These are phyloP conservation scores for Penicillium fuscoglaucum DNA, from an alignment of 2,329 filamentous ascomycete species.

Conservation along the genomic window DNA sequence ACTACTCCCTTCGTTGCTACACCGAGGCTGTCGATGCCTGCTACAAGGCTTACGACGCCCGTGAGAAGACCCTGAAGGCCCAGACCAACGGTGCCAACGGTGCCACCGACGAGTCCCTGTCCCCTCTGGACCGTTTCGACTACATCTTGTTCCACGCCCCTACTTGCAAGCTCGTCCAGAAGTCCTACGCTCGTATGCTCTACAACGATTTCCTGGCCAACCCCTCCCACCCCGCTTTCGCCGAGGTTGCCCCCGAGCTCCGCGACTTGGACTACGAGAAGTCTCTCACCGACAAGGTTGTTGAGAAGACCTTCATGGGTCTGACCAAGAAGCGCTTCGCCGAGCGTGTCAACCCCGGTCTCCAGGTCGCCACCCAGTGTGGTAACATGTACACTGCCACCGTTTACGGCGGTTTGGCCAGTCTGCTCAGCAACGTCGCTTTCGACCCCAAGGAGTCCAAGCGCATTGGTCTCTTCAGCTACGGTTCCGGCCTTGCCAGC, in stretches of 20 bases:
- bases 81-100: conserved; percentile 53
- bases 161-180: conserved; percentile 83
- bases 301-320: conserved; percentile 84
- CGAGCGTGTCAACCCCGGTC: conserved; percentile 71
- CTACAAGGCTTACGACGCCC: conserved; percentile 77
- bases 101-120: conserved; percentile 52
- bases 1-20: conserved; percentile 81
- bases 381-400: conserved; percentile 65
- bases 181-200: conserved; percentile 78
- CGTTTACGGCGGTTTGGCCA: conserved; percentile 58
- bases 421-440: conserved; percentile 64
- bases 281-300: conserved; percentile 75
- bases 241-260: conserved; percentile 73
- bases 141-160: conserved; percentile 81
- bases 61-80: conserved; percentile 62
- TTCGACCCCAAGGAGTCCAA: conserved; percentile 67
- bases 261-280: conserved; percentile 76
- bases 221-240: conserved; percentile 66
- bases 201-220: conserved; percentile 83
- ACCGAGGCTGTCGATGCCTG: conserved; percentile 75
- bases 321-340: conserved; percentile 82
- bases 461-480: conserved; percentile 74
- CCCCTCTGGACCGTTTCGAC: conserved; percentile 75
- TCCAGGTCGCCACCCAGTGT: conserved; percentile 75
- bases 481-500: conserved; percentile 74